phyloP scores from a whole-genome alignment of 805 yeast genomes.

The Wickerhamiella spandovensis region DNA sequence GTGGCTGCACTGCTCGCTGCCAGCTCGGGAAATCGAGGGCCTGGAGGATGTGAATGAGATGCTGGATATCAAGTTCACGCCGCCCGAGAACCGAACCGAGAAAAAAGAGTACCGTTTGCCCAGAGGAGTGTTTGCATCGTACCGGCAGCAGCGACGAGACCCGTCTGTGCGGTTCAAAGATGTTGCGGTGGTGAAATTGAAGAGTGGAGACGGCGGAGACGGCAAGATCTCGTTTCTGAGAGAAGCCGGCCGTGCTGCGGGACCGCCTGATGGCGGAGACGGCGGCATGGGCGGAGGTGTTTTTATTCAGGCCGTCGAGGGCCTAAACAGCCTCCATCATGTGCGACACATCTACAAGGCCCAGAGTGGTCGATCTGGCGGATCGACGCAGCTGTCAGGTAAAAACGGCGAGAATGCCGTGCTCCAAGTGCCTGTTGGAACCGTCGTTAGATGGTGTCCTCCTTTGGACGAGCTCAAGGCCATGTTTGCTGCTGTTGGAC shows the following conservation, averaged over 20 bases:
- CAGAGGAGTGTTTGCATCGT: conserved; percentile 13
- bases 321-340: conserved; percentile 57
- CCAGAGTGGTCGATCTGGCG: conserved; percentile 57
- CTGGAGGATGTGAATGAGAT: conserved; percentile 8
- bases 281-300: conserved; percentile 91
- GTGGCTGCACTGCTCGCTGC: neutral
- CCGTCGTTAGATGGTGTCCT: conserved; percentile 56
- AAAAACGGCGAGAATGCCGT: conserved; percentile 64
- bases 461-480: conserved; percentile 8
- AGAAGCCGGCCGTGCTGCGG: conserved; percentile 71
- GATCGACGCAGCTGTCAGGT: conserved; percentile 74
- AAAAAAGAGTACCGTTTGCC: conserved; percentile 9
- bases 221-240: conserved; percentile 78
- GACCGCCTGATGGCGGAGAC: conserved; percentile 99
- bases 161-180: conserved; percentile 29
- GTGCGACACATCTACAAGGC: conserved; percentile 59
- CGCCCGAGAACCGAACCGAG: conserved; percentile 11
- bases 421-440: conserved; percentile 85
- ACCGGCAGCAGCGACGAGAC: conserved; percentile 17
- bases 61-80: conserved; percentile 11
- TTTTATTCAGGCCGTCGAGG: conserved; percentile 67
- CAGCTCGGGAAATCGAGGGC: conserved; percentile 3
- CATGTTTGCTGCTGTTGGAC: conserved; percentile 17
- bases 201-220: conserved; percentile 78
- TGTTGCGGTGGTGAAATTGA: conserved; percentile 48